Conservation (phyloP, 148 eudicot species). For the Vaccinium vitisidaea region DNA sequence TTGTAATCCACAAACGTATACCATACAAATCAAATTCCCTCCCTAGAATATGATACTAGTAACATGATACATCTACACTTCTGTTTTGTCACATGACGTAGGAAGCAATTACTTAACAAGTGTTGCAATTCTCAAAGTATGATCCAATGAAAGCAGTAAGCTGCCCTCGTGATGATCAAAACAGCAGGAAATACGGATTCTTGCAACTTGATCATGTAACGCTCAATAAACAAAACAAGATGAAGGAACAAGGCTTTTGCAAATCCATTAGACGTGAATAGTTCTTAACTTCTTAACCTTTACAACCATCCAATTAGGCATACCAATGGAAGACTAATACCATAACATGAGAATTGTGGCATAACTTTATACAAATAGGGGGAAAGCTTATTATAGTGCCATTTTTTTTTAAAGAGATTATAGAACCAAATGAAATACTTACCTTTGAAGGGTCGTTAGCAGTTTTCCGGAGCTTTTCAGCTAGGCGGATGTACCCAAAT, state of each 20-base stretch:
- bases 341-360: background rate
- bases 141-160: background rate
- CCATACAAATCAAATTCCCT: background rate
- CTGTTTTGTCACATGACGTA: background rate
- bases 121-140: background rate
- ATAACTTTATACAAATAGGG: background rate
- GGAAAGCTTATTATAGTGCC: background rate
- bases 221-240: background rate
- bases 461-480: slow-evolving; percentile 75
- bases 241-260: background rate
- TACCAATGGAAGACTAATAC: background rate
- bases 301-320: background rate
- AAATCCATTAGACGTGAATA: background rate
- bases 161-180: background rate
- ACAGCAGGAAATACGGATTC: background rate
- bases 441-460: slow-evolving; percentile 92
- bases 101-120: background rate
- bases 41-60: background rate
- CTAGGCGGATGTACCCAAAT: slow-evolving; percentile 86
- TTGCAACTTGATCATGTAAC: background rate
- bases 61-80: background rate
- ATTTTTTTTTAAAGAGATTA: background rate
- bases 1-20: background rate
- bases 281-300: background rate
- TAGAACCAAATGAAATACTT: slow-evolving; percentile 20